Evolutionary conservation across 176 grass and related monocot species (phyloP), one percentile per base, ranked within the genome.

Genomic region (Bonia amplexicaulis): DNA sequence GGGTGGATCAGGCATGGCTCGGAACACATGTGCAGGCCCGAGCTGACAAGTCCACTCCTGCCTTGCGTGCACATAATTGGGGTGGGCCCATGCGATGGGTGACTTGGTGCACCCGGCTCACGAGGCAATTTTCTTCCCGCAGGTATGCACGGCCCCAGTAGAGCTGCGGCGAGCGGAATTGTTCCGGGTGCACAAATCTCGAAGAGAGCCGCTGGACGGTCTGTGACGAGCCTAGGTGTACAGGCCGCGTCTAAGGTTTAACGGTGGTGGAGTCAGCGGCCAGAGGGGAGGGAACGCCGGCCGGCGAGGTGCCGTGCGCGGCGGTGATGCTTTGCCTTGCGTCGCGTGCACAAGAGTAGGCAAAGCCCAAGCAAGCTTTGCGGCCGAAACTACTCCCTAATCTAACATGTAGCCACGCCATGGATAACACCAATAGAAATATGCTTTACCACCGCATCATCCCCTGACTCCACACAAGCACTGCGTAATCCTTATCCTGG

Each of bases 21-120:
- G 48, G 13, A 59, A 69, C 59, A 77, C 86, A 63, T 77, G 79
- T 41, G 86, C 48, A 71, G 71, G 62, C 10, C 85, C 69, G 8
- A 12, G 13, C 0, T 45, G 25, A 47, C 49, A 57, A 45, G 39
- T 58, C 41, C 52, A 25, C n/a, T 15, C 1, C 61, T 3, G 6
- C 14, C 62, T 2, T 25, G 57, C 5, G 22, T 60, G 6, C 62
- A 7, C n/a, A 65, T 3, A 7, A 33, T 2, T 33, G 12, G 58
- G 11, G 10, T 1, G 19, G 67, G 22, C 55, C 84, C 76, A 80
- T 44, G 8, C 27, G 54, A 52, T 1, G 5, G 48, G 14, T 82
- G 70, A 59, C 71, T 19, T 74, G 46, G 85, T 25, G 69, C 37
- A 26, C 78, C 77, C 45, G 13, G 61, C 3, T 39, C 61, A 76